These are phyloP conservation scores for Podospora sp. DNA, from an alignment of 495 filamentous ascomycete species.

Conservation along the genomic window DNA sequence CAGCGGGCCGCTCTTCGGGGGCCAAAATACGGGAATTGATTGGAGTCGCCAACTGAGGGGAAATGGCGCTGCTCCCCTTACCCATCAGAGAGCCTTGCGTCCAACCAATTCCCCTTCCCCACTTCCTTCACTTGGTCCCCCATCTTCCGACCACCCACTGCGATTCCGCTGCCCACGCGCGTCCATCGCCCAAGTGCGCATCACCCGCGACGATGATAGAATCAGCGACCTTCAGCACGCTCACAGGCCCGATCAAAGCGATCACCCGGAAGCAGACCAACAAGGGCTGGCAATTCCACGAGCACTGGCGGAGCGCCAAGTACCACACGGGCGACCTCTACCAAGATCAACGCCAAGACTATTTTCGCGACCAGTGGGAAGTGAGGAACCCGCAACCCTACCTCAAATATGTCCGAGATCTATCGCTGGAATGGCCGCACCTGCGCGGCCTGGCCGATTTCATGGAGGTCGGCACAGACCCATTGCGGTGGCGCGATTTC, in stretches of 20 bases:
- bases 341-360: background rate
- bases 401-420: background rate
- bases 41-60: too few species aligned
- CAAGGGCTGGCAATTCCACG: background rate
- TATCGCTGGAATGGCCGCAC: conserved; percentile 5
- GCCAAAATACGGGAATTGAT: too few species aligned
- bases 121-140: too few species aligned
- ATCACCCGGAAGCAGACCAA: background rate
- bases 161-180: too few species aligned
- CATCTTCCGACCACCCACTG: too few species aligned
- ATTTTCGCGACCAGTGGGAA: background rate
- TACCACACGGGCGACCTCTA: conserved; percentile 5
- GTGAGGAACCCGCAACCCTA: background rate
- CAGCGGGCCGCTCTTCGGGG: too few species aligned
- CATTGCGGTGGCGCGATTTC: background rate
- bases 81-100: too few species aligned
- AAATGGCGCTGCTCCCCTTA: too few species aligned
- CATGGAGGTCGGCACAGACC: conserved; percentile 2
- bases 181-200: too few species aligned
- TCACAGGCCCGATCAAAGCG: background rate
- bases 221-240: too few species aligned
- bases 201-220: too few species aligned
- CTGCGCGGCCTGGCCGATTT: background rate
- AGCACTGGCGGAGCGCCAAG: conserved; percentile 1
- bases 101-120: too few species aligned